Base-by-base conservation (phyloP, 83 land plant genomes). In the Thuja plicata region DNA sequence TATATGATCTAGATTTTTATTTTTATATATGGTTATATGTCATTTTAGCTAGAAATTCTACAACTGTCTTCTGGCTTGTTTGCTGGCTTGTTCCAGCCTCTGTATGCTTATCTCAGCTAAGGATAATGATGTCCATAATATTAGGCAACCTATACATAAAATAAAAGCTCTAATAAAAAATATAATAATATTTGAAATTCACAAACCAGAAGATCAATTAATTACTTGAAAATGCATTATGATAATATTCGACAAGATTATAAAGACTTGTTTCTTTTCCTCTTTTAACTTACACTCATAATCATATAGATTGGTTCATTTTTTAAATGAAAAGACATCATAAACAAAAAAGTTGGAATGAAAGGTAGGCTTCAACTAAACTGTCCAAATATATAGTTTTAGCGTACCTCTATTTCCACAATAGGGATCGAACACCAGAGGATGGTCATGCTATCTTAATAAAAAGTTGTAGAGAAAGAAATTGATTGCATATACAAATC, bases 311-410 rank as follows among this genome's bases (percentile, higher is more conserved):
- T 43, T 43, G 50, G 55, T 83, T 48, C 86, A 48, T 48, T 84
- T 84, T 80, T 48, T 24, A 46, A 27, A 30, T 30, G 54, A 48
- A 43, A 84, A 84, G 54, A 32, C 50, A 43, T 80, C 32, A 32
- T 46, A 45, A 81, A 84, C 34, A 48, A 84, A 84, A 50, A 50
- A 0, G 48, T 27, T 84, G 86, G 86, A 84, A 84, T 54, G n/a
- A 84, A 35, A 81, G 50, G 54, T 45, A 50, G 35, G 16, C 57
- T 45, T 50, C 45, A 15, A 48, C 43, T 84, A 30, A 84, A 84
- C 50, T 81, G 50, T 84, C 57, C 86, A 84, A 84, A 84, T 45
- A 46, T 50, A 45, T 46, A 84, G 86, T 84, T 84, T 54, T 57
- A 84, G 57, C 30, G 86, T 45, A 84, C 32, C 43, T 27, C 86